Evolutionary conservation across 345 rosid genomes (phyloP), one percentile per base, ranked within the genome.

Genomic region (Acer yangbiense): DNA sequence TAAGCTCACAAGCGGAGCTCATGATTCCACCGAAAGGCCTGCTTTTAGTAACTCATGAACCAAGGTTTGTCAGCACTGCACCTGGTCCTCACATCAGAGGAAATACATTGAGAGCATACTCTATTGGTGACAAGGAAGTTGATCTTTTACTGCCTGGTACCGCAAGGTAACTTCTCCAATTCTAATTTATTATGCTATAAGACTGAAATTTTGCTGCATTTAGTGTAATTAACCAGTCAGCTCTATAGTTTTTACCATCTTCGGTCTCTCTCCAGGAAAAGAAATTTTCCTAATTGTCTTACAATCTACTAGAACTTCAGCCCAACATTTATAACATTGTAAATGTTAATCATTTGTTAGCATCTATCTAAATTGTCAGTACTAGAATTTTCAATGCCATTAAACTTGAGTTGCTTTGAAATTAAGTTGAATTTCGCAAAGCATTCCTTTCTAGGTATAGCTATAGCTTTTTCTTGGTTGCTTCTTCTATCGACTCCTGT

Each of bases 41-140:
- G 64, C 72, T 86, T 65, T 77, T 89, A n/a, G 92, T 86, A 17
- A 86, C 87, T 69, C 92, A 89, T 68, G 92, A 89, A 72, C 92
- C 92, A 5, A 78, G 72, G 74, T 77, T 50, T 50, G 92, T 83
- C 75, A 83, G 76, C 80, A 86, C 84, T 18, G 80, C 85, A 64
- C 92, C 90, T 0, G 92, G 92, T 73, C 83, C 90, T 61, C 92
- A 89, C 78, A 87, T 86, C 75, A 84, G 92, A 81, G 92, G 92
- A 68, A 80, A 77, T 48, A 69, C 92, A 14, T 76, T 89, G 77
- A 78, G 85, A 73, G 92, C 92, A 9, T 84, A 23, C 71, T 84
- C 92, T 18, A 62, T 80, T 32, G 92, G 90, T 23, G 90, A 83
- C 63, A 83, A 80, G 86, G 90, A 89, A 83, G 92, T 82, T 10